phyloP scores from a whole-genome alignment of 73 alveolate species.

The Tetrahymena malaccensis region DNA sequence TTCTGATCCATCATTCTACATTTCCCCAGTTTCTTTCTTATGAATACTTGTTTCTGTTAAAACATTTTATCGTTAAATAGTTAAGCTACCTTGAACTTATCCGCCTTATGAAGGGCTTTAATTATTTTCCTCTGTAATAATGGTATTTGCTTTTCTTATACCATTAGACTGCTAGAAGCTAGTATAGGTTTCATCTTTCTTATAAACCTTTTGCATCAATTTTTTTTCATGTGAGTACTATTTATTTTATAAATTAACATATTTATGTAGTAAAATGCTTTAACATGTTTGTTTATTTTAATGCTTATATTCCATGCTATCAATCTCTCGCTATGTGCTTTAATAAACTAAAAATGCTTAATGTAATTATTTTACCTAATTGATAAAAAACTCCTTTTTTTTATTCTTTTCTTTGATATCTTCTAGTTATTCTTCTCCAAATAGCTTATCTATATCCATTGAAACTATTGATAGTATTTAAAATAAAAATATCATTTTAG shows the following conservation, averaged over 20 bases:
- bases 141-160: neutral
- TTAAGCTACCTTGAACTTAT: neutral
- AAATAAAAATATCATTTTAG: too few relatives aligned
- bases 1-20: neutral
- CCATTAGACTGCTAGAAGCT: neutral
- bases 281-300: too few relatives aligned
- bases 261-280: too few relatives aligned
- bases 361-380: neutral
- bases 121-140: neutral
- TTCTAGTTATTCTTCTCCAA: neutral
- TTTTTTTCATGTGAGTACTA: neutral
- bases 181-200: neutral
- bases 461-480: neutral
- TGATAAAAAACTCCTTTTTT: neutral
- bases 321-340: too few relatives aligned
- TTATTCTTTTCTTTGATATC: neutral
- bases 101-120: neutral
- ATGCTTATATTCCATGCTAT: too few relatives aligned
- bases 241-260: neutral
- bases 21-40: neutral
- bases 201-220: neutral
- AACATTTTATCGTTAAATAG: neutral
- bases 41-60: neutral
- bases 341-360: too few relatives aligned
- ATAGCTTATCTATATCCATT: neutral